Evolutionary conservation across 2,329 filamentous ascomycete genomes (phyloP).

Genomic region (Teratosphaeria nubilosa): DNA sequence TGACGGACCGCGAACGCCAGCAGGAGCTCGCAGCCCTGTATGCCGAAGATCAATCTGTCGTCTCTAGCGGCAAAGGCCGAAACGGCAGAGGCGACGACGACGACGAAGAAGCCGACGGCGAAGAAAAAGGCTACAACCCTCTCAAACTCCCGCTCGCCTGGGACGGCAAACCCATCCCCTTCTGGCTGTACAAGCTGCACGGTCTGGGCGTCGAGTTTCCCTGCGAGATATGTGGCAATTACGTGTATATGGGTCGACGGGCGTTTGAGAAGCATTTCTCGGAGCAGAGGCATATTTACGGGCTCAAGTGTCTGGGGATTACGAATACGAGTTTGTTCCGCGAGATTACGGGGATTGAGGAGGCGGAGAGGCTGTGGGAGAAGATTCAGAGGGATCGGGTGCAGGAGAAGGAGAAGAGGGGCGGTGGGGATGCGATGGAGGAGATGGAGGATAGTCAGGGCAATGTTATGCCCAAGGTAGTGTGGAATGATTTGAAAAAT

Average conservation of each 20-base stretch:
- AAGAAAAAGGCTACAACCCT: constrained; percentile 92
- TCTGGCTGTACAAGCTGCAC: constrained; percentile 96
- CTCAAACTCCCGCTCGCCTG: constrained; percentile 90
- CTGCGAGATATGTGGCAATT: constrained; percentile 96
- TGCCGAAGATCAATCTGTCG: constrained; percentile 44
- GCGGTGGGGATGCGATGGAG: constrained; percentile 59
- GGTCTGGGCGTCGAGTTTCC: constrained; percentile 88
- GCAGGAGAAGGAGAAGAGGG: constrained; percentile 57
- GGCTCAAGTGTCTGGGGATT: constrained; percentile 86
- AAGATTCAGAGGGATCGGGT: constrained; percentile 84
- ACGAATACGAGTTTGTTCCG: constrained; percentile 73
- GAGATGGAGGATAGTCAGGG: constrained; percentile 98
- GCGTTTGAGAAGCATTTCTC: constrained; percentile 99
- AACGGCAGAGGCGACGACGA: constrained; percentile 46
- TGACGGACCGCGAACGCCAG: constrained; percentile 92
- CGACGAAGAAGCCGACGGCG: constrained; percentile 51
- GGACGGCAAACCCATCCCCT: constrained; percentile 98
- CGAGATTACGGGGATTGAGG: constrained; percentile 86
- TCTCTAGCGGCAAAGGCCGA: constrained; percentile 13
- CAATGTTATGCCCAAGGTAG: constrained; percentile 98
- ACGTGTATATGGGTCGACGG: constrained; percentile 93
- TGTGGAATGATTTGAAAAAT: constrained; percentile 90
- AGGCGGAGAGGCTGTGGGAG: constrained; percentile 81
- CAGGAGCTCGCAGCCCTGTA: constrained; percentile 87
- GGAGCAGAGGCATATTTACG: constrained; percentile 85